These are phyloP conservation scores for Talaromyces piceae DNA, from an alignment of 2,329 filamentous ascomycete species.

Conservation along the genomic window DNA sequence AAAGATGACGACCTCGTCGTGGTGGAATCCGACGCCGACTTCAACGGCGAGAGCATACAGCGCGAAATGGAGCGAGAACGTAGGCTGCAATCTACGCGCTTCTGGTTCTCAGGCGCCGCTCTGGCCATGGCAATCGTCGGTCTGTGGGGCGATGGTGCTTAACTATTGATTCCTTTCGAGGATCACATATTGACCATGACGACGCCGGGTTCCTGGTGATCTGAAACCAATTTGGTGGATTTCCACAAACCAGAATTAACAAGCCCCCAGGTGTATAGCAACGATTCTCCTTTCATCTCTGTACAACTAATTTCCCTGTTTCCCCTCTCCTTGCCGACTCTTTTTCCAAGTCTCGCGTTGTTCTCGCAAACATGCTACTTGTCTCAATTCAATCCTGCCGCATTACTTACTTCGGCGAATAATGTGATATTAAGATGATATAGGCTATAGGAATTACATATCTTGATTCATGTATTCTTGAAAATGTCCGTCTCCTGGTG, in stretches of 20 bases:
- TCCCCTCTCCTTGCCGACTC: neutral
- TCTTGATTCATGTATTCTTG: neutral
- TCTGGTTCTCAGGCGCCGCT: conserved; percentile 34
- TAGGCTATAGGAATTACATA: neutral
- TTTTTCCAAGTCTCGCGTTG: neutral
- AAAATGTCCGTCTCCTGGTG: neutral
- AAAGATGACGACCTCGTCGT: conserved; percentile 33
- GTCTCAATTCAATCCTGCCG: neutral
- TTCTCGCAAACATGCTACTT: too few relatives aligned
- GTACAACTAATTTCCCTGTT: neutral
- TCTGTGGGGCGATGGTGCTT: conserved; percentile 40
- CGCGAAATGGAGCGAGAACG: conserved; percentile 37
- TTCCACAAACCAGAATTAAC: conserved; percentile 11
- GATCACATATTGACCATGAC: neutral
- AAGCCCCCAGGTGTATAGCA: conserved; percentile 3
- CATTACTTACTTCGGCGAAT: neutral
- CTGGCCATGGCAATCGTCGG: conserved; percentile 42
- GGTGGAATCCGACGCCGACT: conserved; percentile 30
- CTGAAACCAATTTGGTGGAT: neutral
- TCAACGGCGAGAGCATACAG: conserved; percentile 41
- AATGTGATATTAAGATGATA: neutral
- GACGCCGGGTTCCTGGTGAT: neutral
- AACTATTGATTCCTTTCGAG: conserved; percentile 8
- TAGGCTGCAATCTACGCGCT: conserved; percentile 30
- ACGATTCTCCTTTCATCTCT: neutral